Evolutionary conservation across 805 yeast genomes (phyloP).

Genomic region (Candida railenensis): DNA sequence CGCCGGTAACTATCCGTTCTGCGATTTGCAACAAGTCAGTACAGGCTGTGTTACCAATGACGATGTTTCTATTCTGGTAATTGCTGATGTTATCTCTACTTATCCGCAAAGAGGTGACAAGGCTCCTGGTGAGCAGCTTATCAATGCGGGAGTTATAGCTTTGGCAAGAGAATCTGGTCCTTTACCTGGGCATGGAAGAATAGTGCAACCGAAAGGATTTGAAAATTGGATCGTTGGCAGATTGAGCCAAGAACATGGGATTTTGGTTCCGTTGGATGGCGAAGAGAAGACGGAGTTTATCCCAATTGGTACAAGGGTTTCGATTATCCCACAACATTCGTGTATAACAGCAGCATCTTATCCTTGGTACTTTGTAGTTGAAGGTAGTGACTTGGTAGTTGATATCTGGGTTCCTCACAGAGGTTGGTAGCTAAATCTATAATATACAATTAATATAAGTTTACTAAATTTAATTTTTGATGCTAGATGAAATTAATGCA

Average conservation of each 20-base stretch:
- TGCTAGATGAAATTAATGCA: not conserved
- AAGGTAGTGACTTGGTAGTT: slow-evolving; percentile 42
- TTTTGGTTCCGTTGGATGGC: slow-evolving; percentile 47
- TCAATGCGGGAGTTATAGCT: slow-evolving; percentile 74
- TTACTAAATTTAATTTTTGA: not conserved
- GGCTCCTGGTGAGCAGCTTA: slow-evolving; percentile 57
- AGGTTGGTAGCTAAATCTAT: slow-evolving; percentile 47
- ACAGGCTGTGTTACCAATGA: slow-evolving; percentile 62
- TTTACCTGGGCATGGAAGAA: slow-evolving; percentile 58
- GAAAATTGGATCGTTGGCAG: slow-evolving; percentile 66
- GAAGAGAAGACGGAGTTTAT: slow-evolving; percentile 34
- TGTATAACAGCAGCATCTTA: slow-evolving; percentile 69
- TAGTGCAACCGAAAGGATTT: slow-evolving; percentile 38
- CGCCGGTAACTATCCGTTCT: slow-evolving; percentile 77
- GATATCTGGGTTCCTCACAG: slow-evolving; percentile 69
- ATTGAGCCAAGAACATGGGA: slow-evolving; percentile 79
- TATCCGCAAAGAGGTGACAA: slow-evolving; percentile 56
- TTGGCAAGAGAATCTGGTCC: slow-evolving; percentile 65
- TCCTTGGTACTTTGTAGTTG: slow-evolving; percentile 56
- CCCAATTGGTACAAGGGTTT: slow-evolving; percentile 55
- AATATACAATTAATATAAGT: too few relatives aligned
- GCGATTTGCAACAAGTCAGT: slow-evolving; percentile 76
- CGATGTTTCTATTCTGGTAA: slow-evolving; percentile 60
- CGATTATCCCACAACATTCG: slow-evolving; percentile 65
- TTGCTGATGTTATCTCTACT: slow-evolving; percentile 54